These are phyloP conservation scores for Xanthoconium stramineum DNA, from an alignment of 768 basidiomycete genomes.

Conservation along the genomic window DNA sequence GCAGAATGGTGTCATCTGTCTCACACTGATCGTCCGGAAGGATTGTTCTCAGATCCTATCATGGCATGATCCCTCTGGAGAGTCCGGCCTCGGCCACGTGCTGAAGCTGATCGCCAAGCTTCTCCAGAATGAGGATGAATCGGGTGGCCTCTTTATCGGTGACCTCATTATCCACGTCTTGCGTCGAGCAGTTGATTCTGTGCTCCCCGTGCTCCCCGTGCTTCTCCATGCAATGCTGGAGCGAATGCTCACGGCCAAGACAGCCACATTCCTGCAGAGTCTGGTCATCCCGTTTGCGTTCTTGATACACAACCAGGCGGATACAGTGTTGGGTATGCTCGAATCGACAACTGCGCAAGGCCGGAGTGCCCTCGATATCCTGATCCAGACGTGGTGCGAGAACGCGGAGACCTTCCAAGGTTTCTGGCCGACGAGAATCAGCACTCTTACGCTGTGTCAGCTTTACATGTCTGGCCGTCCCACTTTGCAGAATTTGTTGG, in stretches of 20 bases:
- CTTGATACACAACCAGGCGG: constrained; percentile 82
- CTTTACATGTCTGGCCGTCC: constrained; percentile 67
- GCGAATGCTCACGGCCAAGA: constrained; percentile 81
- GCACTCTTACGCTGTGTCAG: constrained; percentile 75
- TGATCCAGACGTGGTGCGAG: constrained; percentile 94
- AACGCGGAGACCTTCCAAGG: constrained; percentile 94
- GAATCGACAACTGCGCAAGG: constrained; percentile 62
- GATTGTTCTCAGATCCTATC: constrained; percentile 76
- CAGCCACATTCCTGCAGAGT: constrained; percentile 90
- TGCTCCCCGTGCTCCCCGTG: constrained; percentile 84
- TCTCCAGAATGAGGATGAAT: constrained; percentile 79
- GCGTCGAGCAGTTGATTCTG: constrained; percentile 72
- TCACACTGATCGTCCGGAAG: constrained; percentile 85
- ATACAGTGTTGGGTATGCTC: constrained; percentile 73
- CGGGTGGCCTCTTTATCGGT: constrained; percentile 89
- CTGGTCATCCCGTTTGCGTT: constrained; percentile 93
- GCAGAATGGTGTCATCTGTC: constrained; percentile 77
- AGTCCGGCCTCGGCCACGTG: constrained; percentile 72
- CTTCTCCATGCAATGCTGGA: constrained; percentile 80
- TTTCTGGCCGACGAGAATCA: constrained; percentile 87
- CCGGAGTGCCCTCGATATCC: constrained; percentile 72
- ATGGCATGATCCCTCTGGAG: constrained; percentile 67
- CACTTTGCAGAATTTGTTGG: constrained; percentile 61
- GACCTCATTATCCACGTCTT: constrained; percentile 94
- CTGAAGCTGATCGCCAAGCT: constrained; percentile 75